Conservation (phyloP, 352 stramenopile species). For the Globisporangium barbulae region DNA sequence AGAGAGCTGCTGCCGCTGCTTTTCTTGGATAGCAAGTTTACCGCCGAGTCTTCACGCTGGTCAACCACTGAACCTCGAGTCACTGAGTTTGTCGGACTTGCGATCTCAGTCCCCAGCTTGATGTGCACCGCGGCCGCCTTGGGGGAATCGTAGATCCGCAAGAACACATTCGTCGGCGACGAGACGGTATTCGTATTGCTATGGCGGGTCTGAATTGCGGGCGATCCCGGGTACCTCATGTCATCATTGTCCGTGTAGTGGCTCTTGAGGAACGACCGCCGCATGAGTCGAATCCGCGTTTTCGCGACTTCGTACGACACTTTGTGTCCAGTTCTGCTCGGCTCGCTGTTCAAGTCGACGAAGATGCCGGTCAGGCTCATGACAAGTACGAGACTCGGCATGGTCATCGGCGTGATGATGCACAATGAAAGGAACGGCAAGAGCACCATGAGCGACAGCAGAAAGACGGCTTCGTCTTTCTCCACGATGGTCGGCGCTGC, state of each 20-base stretch:
- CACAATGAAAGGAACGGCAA: conserved; percentile 64
- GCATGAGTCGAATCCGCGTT: conserved; percentile 65
- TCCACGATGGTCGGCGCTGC: conserved; percentile 42
- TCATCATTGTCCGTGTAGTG: conserved; percentile 48
- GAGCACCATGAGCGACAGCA: conserved; percentile 61
- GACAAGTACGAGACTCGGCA: conserved; percentile 84
- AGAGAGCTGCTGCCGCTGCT: conserved; percentile 9
- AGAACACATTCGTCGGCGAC: conserved; percentile 54
- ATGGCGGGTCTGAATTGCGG: not conserved
- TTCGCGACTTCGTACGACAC: conserved; percentile 50
- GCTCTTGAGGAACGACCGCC: conserved; percentile 65
- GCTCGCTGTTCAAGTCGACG: conserved; percentile 63
- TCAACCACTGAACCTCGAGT: not conserved
- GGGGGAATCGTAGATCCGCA: conserved; percentile 72
- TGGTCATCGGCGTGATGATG: conserved; percentile 81
- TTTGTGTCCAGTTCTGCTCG: conserved; percentile 12
- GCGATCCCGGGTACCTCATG: not conserved
- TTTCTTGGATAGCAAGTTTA: conserved; percentile 7
- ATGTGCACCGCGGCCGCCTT: conserved; percentile 32
- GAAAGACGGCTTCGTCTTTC: conserved; percentile 20
- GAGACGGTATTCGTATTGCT: conserved; percentile 5
- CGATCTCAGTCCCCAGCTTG: conserved; percentile 15
- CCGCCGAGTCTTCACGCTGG: not conserved
- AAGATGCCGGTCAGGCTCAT: conserved; percentile 88
- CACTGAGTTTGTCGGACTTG: conserved; percentile 14